A percentile compares a stretch with the other conserved stretches of the same genome.
phyloP scores from a whole-genome alignment of 2,329 filamentous ascomycete species.

The Chalara sp. region DNA sequence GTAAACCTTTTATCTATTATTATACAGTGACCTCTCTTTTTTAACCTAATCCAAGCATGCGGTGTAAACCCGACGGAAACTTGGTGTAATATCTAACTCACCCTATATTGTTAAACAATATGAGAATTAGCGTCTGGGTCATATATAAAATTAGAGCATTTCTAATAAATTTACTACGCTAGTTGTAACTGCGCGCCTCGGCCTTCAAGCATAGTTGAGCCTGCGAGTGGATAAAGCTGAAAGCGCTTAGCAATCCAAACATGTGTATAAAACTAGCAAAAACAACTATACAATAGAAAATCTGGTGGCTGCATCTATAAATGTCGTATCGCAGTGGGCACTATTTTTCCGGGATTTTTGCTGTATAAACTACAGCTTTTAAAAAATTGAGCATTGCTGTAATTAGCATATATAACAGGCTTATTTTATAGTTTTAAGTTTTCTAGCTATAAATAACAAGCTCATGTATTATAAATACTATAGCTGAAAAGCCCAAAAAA shows the following conservation, averaged over 20 bases:
- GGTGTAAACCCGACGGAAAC: no score
- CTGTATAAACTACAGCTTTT: conserved; percentile 10
- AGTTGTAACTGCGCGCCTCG: no score
- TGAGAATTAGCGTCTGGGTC: no score
- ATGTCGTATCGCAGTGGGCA: conserved; percentile 17
- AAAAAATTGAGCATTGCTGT: conserved; percentile 11
- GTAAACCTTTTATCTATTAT: no score
- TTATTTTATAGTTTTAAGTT: conserved; percentile 12
- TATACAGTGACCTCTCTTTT: no score
- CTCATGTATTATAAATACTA: conserved; percentile 21
- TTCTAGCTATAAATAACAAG: conserved; percentile 14
- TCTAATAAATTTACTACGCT: no score
- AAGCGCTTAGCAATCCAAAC: conserved; percentile 17
- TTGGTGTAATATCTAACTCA: no score
- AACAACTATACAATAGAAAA: conserved; percentile 25
- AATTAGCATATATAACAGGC: conserved; percentile 8
- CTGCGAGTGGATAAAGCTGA: background rate
- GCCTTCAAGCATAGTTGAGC: no score
- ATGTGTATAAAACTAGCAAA: conserved; percentile 19
- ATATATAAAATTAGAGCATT: no score
- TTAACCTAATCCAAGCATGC: no score
- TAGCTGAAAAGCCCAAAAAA: conserved; percentile 17
- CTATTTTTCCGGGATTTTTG: conserved; percentile 23
- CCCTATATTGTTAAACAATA: no score
- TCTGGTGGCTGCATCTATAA: conserved; percentile 24